Conservation (phyloP, 495 filamentous ascomycete genomes). For the Tuber melanosporum region DNA sequence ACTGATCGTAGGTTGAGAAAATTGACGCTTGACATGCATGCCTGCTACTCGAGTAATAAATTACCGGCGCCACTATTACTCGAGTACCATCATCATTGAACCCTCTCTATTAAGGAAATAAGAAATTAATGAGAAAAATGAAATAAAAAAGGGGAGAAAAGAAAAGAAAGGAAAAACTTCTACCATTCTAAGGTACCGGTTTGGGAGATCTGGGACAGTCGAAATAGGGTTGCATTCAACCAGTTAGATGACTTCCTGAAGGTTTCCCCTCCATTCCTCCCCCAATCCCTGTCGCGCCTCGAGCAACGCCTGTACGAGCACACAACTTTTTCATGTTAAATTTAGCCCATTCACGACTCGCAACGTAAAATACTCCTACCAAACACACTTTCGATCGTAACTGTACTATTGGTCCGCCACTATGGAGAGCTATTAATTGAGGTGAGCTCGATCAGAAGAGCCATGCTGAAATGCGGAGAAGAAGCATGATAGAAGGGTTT, state of each 20-base stretch:
- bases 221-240: not conserved
- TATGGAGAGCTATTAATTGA: not conserved
- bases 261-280: not conserved
- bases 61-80: not conserved
- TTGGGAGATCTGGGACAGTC: not conserved
- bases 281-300: not conserved
- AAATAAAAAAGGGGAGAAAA: not conserved
- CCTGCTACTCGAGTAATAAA: not conserved
- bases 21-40: not conserved
- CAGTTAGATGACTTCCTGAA: not conserved
- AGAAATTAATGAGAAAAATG: not conserved
- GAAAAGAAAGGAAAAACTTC: not conserved
- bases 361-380: not conserved
- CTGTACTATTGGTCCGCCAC: not conserved
- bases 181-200: not conserved
- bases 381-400: not conserved
- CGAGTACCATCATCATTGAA: not conserved
- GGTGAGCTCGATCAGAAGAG: slow-evolving; percentile 1
- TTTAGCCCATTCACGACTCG: not conserved
- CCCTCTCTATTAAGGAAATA: not conserved
- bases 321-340: not conserved
- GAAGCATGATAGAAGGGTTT: slow-evolving; percentile 23
- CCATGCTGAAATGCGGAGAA: slow-evolving; percentile 14
- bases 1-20: not conserved
- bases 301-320: not conserved